Percentiles rank a stretch among this genome's conserved stretches.
Evolutionary conservation across 1,139 yeast genomes (phyloP).

Genomic region (Pichia norvegensis): DNA sequence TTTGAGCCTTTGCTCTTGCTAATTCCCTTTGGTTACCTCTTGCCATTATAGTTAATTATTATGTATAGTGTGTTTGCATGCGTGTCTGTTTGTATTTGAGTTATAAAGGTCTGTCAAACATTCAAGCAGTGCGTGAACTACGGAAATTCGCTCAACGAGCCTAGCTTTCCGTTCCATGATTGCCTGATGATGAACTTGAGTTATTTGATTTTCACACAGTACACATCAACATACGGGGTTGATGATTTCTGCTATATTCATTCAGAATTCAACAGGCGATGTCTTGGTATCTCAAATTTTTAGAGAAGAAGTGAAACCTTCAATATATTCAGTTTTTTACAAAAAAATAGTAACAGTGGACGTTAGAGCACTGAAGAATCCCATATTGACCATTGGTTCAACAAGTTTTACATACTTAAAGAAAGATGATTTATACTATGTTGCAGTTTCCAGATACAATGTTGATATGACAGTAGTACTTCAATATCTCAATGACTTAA

Average conservation of each 20-base stretch:
- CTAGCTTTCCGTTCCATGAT: no score
- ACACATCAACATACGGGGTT: no score
- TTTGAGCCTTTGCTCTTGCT: slow-evolving; percentile 81
- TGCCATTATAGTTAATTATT: slow-evolving; percentile 45
- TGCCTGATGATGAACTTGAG: no score
- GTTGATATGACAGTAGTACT: slow-evolving; percentile 57
- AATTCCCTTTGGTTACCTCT: slow-evolving; percentile 96
- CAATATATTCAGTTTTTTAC: slow-evolving; percentile 83
- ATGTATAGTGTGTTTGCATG: neutral
- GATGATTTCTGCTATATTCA: slow-evolving; percentile 78
- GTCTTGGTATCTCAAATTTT: slow-evolving; percentile 71
- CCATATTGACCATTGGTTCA: slow-evolving; percentile 84
- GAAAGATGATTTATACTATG: slow-evolving; percentile 66
- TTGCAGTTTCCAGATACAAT: slow-evolving; percentile 82
- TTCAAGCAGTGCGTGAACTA: no score
- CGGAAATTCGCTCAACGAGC: no score
- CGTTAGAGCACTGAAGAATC: slow-evolving; percentile 57
- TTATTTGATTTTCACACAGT: no score
- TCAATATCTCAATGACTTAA: slow-evolving; percentile 19
- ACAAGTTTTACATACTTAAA: slow-evolving; percentile 82
- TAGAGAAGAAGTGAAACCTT: slow-evolving; percentile 60
- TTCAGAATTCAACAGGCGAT: slow-evolving; percentile 77
- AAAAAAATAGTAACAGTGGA: slow-evolving; percentile 60
- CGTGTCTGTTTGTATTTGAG: neutral
- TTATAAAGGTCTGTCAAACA: no score